Base-by-base conservation (phyloP, 2,329 filamentous ascomycete species). In the Tolypocladium sp. region DNA sequence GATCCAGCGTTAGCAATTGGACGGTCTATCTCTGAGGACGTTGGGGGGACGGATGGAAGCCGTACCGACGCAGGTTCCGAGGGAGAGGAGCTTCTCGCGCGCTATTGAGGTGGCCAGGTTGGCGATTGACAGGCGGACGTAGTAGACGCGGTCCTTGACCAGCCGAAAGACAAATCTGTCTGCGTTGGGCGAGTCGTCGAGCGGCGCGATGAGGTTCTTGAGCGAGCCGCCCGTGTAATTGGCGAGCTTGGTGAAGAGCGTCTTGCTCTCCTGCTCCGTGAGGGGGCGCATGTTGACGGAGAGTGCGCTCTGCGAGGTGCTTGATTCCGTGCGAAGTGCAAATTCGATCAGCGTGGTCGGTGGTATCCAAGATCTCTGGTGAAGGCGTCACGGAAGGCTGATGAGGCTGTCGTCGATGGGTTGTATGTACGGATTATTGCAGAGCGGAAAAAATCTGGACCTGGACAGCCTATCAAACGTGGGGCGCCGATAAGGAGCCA, bases 221-320 rank as follows among this genome's bases (percentile, higher is more conserved):
- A 97, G 83, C 22, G 90, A 92, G 68, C 84, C 85, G 65, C 92
- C 92, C 30, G 90, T 94, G 79, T 97, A 99, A 74, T 92, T 90
- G 60, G 94, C 94, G 46, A 99, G 85, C 79, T 97, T 96, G 67
- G 88, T 84, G 75, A 97, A 95, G 68, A 97, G 85, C 1, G 89
- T 90, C 73, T 90, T 85, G 60, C 87, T 90, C 76, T 92, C 89
- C 70, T 79, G 75, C 73, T 91, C 91, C 59, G 91, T 94, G 65
- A 96, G 84, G 57, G 88, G 84, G 59, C 91, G 85, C 91, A 96
- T 95, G 54, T 27, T 58, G n/a, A 22, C n/a, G 13, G 15, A n/a
- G 17, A 7, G 9, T 20, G 30, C 49, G 30, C 49, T 35, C 4
- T n/a, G 27, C 49, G 30, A 2, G 15, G 17, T 27, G 22, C 12